A percentile compares a stretch with the other conserved stretches of the same genome.
These are phyloP conservation scores for Suillus brevipes DNA, from an alignment of 768 basidiomycete species.

Conservation along the genomic window DNA sequence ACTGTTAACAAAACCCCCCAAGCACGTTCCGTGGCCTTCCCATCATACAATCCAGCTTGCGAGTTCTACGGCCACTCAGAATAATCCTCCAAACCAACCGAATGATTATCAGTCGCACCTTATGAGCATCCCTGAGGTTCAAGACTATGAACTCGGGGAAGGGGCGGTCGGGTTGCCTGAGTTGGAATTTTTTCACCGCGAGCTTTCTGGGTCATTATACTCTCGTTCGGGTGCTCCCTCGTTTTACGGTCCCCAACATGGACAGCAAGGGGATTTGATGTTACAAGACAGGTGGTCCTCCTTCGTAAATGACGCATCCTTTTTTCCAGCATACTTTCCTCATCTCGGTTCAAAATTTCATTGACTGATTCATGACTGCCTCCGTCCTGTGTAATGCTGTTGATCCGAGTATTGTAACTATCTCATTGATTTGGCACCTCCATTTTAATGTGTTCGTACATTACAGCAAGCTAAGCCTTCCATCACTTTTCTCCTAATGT, in stretches of 20 bases:
- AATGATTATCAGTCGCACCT: neutral
- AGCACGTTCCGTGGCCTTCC: neutral
- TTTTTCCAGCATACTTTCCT: neutral
- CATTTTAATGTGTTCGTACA: conserved; percentile 4
- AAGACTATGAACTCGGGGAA: neutral
- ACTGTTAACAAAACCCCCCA: conserved; percentile 20
- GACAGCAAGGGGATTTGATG: conserved; percentile 25
- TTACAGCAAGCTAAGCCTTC: conserved; percentile 1
- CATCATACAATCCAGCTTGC: neutral
- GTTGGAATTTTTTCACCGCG: conserved; percentile 42
- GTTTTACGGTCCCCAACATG: neutral
- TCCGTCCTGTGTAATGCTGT: too few relatives aligned
- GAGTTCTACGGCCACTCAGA: neutral
- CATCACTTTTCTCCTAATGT: neutral
- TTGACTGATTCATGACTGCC: neutral
- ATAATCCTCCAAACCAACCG: conserved; percentile 5
- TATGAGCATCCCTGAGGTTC: neutral
- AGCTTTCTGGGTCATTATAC: conserved; percentile 25
- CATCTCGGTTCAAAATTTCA: neutral
- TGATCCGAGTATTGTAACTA: neutral
- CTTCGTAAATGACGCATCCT: conserved; percentile 35
- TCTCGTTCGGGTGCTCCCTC: neutral
- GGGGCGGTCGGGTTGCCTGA: conserved; percentile 14
- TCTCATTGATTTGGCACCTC: neutral
- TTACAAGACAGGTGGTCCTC: conserved; percentile 42